These are phyloP conservation scores for Solanum sejunctum DNA, from an alignment of 257 asterid species.

Conservation along the genomic window DNA sequence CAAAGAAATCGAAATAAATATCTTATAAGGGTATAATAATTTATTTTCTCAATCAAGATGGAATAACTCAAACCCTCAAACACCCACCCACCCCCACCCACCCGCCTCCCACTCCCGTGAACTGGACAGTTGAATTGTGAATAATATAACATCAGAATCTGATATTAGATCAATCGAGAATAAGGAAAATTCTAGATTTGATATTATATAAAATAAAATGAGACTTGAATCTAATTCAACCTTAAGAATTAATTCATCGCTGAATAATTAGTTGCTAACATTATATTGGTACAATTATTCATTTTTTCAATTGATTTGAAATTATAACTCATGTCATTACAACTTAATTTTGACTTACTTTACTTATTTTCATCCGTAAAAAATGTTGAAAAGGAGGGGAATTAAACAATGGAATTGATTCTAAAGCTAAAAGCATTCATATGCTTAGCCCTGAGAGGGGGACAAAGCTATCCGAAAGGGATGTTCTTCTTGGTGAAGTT, in stretches of 20 bases:
- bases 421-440: neutral
- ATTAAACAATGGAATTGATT: neutral
- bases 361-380: neutral
- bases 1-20: too few relatives aligned
- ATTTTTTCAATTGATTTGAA: neutral
- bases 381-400: neutral
- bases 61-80: neutral
- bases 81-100: too few relatives aligned
- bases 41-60: neutral
- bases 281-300: neutral
- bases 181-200: neutral
- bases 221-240: neutral
- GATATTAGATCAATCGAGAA: neutral
- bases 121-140: neutral
- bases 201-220: neutral
- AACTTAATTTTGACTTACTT: neutral
- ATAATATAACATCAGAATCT: neutral
- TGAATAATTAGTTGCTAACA: neutral
- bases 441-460: neutral
- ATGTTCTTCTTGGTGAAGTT: neutral
- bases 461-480: neutral
- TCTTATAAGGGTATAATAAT: neutral
- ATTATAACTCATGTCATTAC: neutral
- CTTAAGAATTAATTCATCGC: neutral
- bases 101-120: too few relatives aligned